A percentile compares a stretch with the other conserved stretches of the same genome.
These are phyloP conservation scores for Spathaspora girioi DNA, from an alignment of 805 yeast genomes.

Conservation along the genomic window DNA sequence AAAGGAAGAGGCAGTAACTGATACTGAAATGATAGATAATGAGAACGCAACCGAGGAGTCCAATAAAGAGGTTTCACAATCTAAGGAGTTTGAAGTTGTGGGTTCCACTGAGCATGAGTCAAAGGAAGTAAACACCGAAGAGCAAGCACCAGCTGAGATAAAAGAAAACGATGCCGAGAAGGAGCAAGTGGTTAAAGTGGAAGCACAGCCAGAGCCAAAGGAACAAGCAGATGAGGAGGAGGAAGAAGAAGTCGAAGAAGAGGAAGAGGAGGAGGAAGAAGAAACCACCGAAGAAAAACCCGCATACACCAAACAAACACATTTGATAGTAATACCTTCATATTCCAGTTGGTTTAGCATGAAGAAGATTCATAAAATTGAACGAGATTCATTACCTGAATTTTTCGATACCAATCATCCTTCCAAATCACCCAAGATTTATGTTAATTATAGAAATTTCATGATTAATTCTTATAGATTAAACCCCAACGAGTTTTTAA, in stretches of 20 bases:
- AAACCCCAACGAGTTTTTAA: conserved; percentile 84
- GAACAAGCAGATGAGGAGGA: conserved; percentile 2
- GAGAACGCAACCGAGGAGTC: background rate
- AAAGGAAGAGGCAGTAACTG: background rate
- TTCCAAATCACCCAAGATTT: conserved; percentile 77
- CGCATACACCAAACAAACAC: conserved; percentile 54
- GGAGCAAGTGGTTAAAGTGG: background rate
- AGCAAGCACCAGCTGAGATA: background rate
- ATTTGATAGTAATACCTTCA: conserved; percentile 81
- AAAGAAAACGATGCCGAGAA: background rate
- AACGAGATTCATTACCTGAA: conserved; percentile 81
- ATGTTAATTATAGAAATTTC: conserved; percentile 79
- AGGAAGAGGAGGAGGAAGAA: conserved; percentile 10
- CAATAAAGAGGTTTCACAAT: background rate
- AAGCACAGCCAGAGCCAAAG: background rate
- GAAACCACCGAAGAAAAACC: conserved; percentile 15
- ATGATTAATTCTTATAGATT: conserved; percentile 84
- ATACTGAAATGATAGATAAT: background rate
- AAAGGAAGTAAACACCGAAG: conserved; percentile 1
- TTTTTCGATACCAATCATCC: conserved; percentile 72
- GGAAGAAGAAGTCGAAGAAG: conserved; percentile 6
- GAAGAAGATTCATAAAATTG: conserved; percentile 70
- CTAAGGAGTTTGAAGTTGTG: background rate
- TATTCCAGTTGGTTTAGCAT: conserved; percentile 84
- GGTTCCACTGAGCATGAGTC: background rate